Evolutionary conservation across 768 basidiomycete genomes (phyloP).

Genomic region (Fomitopsis pulvina): DNA sequence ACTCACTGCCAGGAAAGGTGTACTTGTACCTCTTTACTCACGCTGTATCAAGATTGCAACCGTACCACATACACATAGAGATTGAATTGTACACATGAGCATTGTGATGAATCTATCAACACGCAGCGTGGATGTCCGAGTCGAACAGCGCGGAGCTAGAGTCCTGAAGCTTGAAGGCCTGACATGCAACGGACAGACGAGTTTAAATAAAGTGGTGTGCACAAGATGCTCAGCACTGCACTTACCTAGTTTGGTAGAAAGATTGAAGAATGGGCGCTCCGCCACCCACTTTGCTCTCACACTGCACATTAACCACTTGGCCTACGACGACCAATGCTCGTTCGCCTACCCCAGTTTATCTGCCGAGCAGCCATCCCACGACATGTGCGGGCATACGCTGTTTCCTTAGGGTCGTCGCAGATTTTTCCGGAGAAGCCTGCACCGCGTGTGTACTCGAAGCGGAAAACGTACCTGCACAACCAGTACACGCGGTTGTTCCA

Average conservation of each 20-base stretch:
- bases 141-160: no score
- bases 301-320: not conserved
- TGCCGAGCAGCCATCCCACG: constrained; percentile 4
- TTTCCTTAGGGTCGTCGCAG: constrained; percentile 27
- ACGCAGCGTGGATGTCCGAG: not conserved
- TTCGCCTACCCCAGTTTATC: constrained; percentile 8
- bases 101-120: no score
- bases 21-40: not conserved
- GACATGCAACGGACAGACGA: no score
- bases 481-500: constrained; percentile 72
- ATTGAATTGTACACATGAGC: not conserved
- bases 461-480: constrained; percentile 77
- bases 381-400: constrained; percentile 10
- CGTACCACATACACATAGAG: not conserved
- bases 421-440: constrained; percentile 44
- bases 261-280: not conserved
- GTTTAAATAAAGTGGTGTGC: no score
- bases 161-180: no score
- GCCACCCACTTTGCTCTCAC: not conserved
- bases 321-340: constrained; percentile 10
- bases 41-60: not conserved
- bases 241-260: constrained; percentile 1
- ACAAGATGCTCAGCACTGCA: not conserved
- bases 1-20: no score
- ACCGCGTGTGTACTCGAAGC: constrained; percentile 67